phyloP scores from a whole-genome alignment of 129 eudicot genomes.

The Lonicera japonica region DNA sequence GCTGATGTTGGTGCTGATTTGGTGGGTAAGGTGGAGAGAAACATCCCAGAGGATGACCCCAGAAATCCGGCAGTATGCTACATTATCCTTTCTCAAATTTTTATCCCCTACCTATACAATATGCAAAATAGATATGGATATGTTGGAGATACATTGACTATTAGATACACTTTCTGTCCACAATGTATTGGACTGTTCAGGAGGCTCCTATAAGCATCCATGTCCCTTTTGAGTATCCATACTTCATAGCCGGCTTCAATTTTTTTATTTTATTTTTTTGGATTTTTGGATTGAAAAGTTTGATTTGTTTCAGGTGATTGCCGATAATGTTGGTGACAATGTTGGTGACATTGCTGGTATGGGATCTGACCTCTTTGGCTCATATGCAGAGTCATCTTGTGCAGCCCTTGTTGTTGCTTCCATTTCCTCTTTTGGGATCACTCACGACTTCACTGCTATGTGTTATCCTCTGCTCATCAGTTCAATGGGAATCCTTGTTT shows the following conservation, averaged over 20 bases:
- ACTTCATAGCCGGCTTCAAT: too few relatives aligned
- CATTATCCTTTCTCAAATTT: slow-evolving; percentile 2
- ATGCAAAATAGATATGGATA: background rate
- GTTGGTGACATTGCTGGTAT: slow-evolving; percentile 51
- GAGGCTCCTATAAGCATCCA: too few relatives aligned
- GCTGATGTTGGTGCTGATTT: slow-evolving; percentile 47
- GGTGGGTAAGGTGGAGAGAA: slow-evolving; percentile 26
- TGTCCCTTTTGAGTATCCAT: too few relatives aligned
- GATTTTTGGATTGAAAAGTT: background rate
- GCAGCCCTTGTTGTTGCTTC: slow-evolving; percentile 49
- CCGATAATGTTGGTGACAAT: slow-evolving; percentile 38
- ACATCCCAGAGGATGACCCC: slow-evolving; percentile 21
- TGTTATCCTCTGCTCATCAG: slow-evolving; percentile 40
- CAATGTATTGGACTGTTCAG: too few relatives aligned
- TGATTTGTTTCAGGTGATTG: slow-evolving; percentile 16
- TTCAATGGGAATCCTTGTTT: slow-evolving; percentile 36
- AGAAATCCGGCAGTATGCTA: slow-evolving; percentile 21
- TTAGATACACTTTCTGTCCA: too few relatives aligned
- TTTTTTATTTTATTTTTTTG: too few relatives aligned
- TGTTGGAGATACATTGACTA: too few relatives aligned
- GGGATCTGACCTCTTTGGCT: slow-evolving; percentile 49
- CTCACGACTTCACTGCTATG: slow-evolving; percentile 40
- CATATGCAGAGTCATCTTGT: slow-evolving; percentile 35
- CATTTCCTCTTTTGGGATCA: slow-evolving; percentile 41
- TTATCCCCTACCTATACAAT: too few relatives aligned